These are phyloP conservation scores for Puccinia polysora DNA, from an alignment of 1,284 basidiomycete species.

Conservation along the genomic window DNA sequence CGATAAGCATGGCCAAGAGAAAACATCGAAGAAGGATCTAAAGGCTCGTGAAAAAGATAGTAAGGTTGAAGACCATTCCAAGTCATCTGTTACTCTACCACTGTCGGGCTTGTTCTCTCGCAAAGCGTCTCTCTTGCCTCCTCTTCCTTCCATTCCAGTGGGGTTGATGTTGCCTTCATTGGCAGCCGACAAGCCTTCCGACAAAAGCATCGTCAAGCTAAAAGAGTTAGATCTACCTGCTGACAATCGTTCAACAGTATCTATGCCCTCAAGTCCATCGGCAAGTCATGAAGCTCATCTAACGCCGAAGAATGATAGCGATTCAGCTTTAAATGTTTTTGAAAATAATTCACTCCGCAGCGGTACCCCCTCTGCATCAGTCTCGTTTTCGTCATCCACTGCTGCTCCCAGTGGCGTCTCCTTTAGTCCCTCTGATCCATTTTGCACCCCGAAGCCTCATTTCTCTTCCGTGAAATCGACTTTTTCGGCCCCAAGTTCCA, in stretches of 20 bases:
- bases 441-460: slow-evolving; percentile 10
- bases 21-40: slow-evolving; percentile 37
- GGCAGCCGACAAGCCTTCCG: slow-evolving; percentile 5
- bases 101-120: slow-evolving; percentile 42
- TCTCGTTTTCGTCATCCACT: slow-evolving; percentile 18
- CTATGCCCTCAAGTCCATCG: slow-evolving; percentile 23
- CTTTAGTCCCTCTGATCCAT: slow-evolving; percentile 1
- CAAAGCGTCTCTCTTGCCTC: slow-evolving; percentile 7
- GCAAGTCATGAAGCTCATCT: background rate
- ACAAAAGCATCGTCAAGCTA: slow-evolving; percentile 1
- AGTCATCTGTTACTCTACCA: slow-evolving; percentile 10
- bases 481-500: slow-evolving; percentile 1
- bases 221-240: slow-evolving; percentile 15
- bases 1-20: slow-evolving; percentile 25
- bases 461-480: background rate
- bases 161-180: background rate
- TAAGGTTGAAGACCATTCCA: slow-evolving; percentile 25
- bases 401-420: background rate
- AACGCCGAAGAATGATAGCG: slow-evolving; percentile 7
- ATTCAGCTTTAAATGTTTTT: background rate
- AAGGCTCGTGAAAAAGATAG: slow-evolving; percentile 34
- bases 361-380: background rate
- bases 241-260: background rate
- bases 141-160: too few species aligned
- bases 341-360: background rate